A percentile compares a stretch with the other conserved stretches of the same genome.
These are phyloP conservation scores for Eragrostis nindensis DNA, from an alignment of 176 grass and related monocot species.

Conservation along the genomic window DNA sequence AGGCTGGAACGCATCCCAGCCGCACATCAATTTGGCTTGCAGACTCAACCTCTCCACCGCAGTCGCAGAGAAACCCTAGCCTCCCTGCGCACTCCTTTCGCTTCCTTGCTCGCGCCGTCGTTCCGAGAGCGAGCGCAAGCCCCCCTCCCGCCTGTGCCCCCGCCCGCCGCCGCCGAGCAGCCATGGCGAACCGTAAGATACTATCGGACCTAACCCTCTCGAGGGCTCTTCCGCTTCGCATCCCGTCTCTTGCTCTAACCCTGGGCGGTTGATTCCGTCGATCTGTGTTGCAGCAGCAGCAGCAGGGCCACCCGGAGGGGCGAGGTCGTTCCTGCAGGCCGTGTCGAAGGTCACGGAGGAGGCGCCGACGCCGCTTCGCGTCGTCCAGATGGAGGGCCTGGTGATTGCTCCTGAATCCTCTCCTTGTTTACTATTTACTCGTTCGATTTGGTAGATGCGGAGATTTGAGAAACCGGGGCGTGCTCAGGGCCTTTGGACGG, in stretches of 20 bases:
- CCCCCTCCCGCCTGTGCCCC: background rate
- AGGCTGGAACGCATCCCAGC: background rate
- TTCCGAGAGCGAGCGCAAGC: background rate
- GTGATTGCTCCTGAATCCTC: slow-evolving; percentile 48
- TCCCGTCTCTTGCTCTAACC: slow-evolving; percentile 14
- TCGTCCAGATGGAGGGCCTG: slow-evolving; percentile 98
- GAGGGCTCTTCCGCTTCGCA: background rate
- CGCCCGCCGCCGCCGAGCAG: slow-evolving; percentile 32
- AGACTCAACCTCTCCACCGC: background rate
- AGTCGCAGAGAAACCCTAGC: slow-evolving; percentile 52
- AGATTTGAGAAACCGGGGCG: background rate
- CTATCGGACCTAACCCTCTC: background rate
- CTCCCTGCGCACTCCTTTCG: background rate
- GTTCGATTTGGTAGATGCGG: background rate
- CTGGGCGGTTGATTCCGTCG: background rate
- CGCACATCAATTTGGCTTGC: background rate
- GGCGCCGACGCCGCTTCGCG: slow-evolving; percentile 63
- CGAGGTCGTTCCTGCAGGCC: slow-evolving; percentile 94
- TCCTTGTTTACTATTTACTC: background rate
- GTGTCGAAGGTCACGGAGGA: slow-evolving; percentile 66
- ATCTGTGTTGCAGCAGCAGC: slow-evolving; percentile 21
- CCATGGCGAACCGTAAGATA: slow-evolving; percentile 75
- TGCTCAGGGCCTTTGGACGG: background rate
- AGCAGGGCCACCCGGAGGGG: slow-evolving; percentile 45
- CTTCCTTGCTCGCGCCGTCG: slow-evolving; percentile 17